Evolutionary conservation across 2,329 filamentous ascomycete species (phyloP).

Genomic region (Botrytis fragariae): DNA sequence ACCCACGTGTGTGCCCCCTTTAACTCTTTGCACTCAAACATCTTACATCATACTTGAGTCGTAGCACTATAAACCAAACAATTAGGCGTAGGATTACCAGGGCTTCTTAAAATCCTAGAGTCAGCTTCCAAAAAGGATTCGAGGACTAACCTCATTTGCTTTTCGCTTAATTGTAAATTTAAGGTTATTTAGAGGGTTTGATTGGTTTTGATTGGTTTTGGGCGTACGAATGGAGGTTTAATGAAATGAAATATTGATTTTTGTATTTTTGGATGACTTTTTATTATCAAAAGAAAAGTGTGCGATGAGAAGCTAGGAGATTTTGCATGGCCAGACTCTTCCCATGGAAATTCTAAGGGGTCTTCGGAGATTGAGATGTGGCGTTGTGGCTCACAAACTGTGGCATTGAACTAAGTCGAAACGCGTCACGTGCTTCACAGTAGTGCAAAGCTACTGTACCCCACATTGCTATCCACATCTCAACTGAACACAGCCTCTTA

Average conservation of each 20-base stretch:
- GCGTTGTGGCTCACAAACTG: background rate
- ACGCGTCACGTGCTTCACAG: background rate
- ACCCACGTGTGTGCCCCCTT: background rate
- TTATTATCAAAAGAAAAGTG: background rate
- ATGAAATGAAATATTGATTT: background rate
- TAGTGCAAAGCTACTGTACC: background rate
- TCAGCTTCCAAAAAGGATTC: background rate
- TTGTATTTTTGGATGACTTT: background rate
- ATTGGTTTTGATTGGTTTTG: background rate
- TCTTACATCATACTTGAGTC: conserved; percentile 4
- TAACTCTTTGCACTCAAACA: background rate
- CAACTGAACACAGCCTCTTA: background rate
- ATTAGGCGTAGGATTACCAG: background rate
- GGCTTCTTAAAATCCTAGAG: background rate
- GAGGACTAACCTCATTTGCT: background rate
- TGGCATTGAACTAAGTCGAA: background rate
- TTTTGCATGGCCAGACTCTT: background rate
- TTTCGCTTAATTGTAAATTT: background rate
- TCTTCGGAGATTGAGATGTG: background rate
- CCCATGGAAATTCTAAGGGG: background rate
- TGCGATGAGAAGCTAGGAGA: background rate
- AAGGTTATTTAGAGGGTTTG: background rate
- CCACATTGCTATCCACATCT: background rate
- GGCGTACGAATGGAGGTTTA: background rate
- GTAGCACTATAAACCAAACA: conserved; percentile 6